Evolutionary conservation across 352 stramenopile genomes (phyloP).

Genomic region (Phytophthora agathidicida): DNA sequence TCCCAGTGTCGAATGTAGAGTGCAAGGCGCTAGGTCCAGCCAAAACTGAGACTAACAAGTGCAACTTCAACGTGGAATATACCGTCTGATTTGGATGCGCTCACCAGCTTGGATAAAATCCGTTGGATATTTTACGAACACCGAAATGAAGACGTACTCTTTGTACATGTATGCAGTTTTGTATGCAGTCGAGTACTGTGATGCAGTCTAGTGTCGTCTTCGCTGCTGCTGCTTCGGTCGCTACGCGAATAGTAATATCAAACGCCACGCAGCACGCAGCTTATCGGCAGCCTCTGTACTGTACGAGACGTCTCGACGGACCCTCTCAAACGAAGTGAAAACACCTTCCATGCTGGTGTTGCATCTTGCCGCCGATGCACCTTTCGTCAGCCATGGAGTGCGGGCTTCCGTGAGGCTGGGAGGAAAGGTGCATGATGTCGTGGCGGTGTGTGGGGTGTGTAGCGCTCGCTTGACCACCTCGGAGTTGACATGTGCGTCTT

Average conservation of each 20-base stretch:
- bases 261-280: too few relatives aligned
- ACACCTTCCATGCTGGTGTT: constrained; percentile 5
- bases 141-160: constrained; percentile 2
- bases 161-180: background rate
- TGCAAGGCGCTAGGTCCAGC: too few relatives aligned
- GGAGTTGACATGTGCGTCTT: too few relatives aligned
- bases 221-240: too few relatives aligned
- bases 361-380: constrained; percentile 9
- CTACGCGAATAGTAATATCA: too few relatives aligned
- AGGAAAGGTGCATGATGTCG: background rate
- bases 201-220: too few relatives aligned
- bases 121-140: background rate
- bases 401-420: background rate
- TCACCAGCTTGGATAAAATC: background rate
- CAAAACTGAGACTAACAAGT: background rate
- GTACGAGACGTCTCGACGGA: too few relatives aligned
- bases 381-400: constrained; percentile 8
- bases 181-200: too few relatives aligned
- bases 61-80: constrained; percentile 12
- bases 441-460: too few relatives aligned
- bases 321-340: background rate
- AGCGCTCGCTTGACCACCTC: too few relatives aligned
- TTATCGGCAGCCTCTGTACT: too few relatives aligned
- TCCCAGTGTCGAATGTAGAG: too few relatives aligned
- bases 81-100: constrained; percentile 3